Base-by-base conservation (phyloP, 2,329 filamentous ascomycete genomes). In the Hypoxylon sp. region DNA sequence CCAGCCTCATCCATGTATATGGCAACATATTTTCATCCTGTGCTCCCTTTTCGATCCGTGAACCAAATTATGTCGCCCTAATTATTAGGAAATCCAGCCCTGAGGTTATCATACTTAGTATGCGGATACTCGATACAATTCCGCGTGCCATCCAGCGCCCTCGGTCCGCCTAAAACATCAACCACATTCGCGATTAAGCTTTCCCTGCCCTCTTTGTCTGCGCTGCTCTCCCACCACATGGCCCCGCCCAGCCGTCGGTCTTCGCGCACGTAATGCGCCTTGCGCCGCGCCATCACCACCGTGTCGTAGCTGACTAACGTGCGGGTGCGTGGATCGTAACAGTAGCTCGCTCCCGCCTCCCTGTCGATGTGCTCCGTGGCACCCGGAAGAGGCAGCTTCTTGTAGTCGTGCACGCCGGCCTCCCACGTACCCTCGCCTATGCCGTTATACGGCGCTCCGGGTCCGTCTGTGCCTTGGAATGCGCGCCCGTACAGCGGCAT, bases 211-310 rank as follows among this genome's bases (percentile, higher is more conserved):
- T 79, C 75, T 75, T 89, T 90, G 77, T 97, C 95, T 0, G 87
- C 90, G 74, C 91, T 95, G 73, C 88, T 92, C 81, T 97, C 94
- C 94, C 94, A 97, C 93, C 93, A 98, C 94, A 98, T 97, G n/a
- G 87, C 93, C 16, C 95, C 95, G 1, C 94, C 94, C 0, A 97
- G 84, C 0, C 87, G 83, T 46, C 85, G 81, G 19, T 86, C 77
- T 21, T 86, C 77, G 74, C 83, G 86, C 74, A 97, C 87, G 76
- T 89, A 97, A 9, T 86, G 81, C 1, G 89, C 88, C 82, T 97
- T 98, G 70, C 80, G 76, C 70, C 82, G 82, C 2, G 89, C 90
- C 77, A 94, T 87, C 2, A 82, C 80, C 0, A 88, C 85, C 1
- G 88, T 95, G 75, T 94, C 91, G 76, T 97, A 98, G 45, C 87